Base-by-base conservation (phyloP, 2,329 filamentous ascomycete species). In the Xylaria sp. region DNA sequence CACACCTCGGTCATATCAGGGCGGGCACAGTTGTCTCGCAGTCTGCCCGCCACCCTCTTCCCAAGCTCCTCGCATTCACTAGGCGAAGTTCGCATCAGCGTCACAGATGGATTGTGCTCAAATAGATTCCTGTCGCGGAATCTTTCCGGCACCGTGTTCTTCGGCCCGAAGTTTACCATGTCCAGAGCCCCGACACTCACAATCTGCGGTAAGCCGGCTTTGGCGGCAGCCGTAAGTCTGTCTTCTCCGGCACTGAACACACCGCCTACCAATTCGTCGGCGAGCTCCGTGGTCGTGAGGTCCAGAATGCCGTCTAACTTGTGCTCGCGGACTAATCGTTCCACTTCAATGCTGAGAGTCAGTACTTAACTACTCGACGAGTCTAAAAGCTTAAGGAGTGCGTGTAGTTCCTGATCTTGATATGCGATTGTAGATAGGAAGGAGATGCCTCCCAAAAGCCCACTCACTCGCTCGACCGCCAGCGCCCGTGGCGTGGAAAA, bases 401-500 rank as follows among this genome's bases (percentile, higher is more conserved):
- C 27, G 24, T 8, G 17, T 3, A 39, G 32, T 14, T 17, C 39
- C 4, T 2, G 17, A 3, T 39, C 14, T 39, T 30, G 34, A 30
- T 24, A 27, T 34, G 24, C 5, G 2, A 19, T 24, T 4, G 1
- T 6, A 55, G 27, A 30, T 19, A 3, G 8, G 42, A 27, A 36
- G 51, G n/a, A 48, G 14, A 34, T 30, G 32, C 5, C 4, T 24
- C 36, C 27, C 14, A 7, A 56, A 54, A 34, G 7, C 32, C 3
- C 9, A 71, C 69, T 71, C 8, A 71, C 69, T 90, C 0, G 90
- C 88, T 60, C 84, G 84, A 1, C 91, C 90, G 0, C 91, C 91
- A 14, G 89, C 84, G 0, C 90, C 90, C 0, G 90, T 92, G 2
- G 90, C 90, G 73, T 92, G 90, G 74, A 93, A 93, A 1, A 92